Evolutionary conservation across 768 basidiomycete genomes (phyloP).

Genomic region (Daedaleopsis nitida): DNA sequence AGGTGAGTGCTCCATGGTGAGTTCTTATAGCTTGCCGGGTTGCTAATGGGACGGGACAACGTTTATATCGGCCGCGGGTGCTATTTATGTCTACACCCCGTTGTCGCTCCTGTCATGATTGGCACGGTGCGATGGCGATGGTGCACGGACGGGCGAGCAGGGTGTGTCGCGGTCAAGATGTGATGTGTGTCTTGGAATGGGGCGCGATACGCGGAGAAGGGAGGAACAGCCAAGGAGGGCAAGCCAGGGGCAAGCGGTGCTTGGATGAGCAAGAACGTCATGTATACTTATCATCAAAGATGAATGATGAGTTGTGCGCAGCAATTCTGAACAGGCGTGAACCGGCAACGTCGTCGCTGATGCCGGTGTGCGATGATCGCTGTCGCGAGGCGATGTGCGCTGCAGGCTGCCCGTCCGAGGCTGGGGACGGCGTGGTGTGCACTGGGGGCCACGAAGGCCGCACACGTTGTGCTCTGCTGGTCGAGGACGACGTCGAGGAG

Average conservation of each 20-base stretch:
- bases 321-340: neutral
- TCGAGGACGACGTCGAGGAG: no score
- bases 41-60: neutral
- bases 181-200: neutral
- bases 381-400: neutral
- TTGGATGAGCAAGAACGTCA: neutral
- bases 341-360: neutral
- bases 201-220: neutral
- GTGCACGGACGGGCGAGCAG: neutral
- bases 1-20: conserved; percentile 6
- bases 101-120: neutral
- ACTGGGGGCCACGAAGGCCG: no score
- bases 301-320: neutral
- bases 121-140: neutral
- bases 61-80: neutral
- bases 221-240: neutral
- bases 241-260: neutral
- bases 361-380: conserved; percentile 1
- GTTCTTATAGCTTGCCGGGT: neutral
- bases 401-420: neutral
- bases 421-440: no score
- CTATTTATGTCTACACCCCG: neutral
- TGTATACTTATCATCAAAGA: neutral
- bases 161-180: neutral
- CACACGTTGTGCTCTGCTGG: no score